These are phyloP conservation scores for Globisporangium uncinulatum DNA, from an alignment of 352 stramenopile genomes.

Conservation along the genomic window DNA sequence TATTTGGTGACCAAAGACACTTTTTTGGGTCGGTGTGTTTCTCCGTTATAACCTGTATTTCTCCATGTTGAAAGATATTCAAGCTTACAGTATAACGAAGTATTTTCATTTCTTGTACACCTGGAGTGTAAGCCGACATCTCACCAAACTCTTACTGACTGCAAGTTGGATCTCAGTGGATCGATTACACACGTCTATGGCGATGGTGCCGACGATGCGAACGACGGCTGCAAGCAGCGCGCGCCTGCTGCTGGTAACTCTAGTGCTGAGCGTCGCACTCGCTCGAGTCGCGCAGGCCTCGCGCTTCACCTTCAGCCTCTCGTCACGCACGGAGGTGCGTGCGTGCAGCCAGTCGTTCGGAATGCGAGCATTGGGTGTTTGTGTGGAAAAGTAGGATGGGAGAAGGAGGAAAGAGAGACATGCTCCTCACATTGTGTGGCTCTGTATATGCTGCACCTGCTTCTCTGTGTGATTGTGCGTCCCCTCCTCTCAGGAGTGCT, in stretches of 20 bases:
- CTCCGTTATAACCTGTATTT: too few relatives aligned
- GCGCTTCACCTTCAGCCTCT: conserved; percentile 44
- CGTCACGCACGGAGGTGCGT: conserved; percentile 31
- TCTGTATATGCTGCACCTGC: too few relatives aligned
- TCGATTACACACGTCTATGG: neutral
- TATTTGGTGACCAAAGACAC: too few relatives aligned
- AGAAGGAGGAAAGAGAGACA: neutral
- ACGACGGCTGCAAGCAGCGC: neutral
- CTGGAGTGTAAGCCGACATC: too few relatives aligned
- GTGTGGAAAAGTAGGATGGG: neutral
- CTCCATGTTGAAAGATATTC: too few relatives aligned
- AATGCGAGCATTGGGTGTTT: neutral
- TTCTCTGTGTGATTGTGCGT: neutral
- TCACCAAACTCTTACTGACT: too few relatives aligned
- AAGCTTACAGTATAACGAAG: too few relatives aligned
- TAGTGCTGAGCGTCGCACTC: conserved; percentile 5
- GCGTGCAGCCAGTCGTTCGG: neutral
- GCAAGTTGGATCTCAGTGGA: too few relatives aligned
- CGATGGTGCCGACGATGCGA: neutral
- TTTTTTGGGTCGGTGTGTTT: too few relatives aligned
- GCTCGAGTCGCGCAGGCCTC: conserved; percentile 16
- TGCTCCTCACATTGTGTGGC: neutral
- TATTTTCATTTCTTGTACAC: too few relatives aligned
- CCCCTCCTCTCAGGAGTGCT: conserved; percentile 37
- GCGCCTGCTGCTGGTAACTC: conserved; percentile 10